phyloP scores from a whole-genome alignment of 371 early-diverging fungal genomes.

The Mucor ambiguus region DNA sequence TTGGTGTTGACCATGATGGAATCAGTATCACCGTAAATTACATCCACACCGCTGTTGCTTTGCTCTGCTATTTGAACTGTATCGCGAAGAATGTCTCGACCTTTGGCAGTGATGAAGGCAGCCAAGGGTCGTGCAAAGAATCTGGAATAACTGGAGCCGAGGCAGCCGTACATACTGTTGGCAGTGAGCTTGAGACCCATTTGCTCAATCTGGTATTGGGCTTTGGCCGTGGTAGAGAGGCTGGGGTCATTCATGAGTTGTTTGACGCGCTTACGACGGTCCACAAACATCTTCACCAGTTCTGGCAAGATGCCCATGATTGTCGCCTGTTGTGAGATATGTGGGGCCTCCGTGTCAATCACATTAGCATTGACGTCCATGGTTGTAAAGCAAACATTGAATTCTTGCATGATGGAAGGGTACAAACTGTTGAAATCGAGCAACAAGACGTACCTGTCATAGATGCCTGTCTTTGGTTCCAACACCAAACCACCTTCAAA shows the following conservation, averaged over 20 bases:
- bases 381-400: slow-evolving; percentile 99
- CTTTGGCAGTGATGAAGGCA: slow-evolving; percentile 93
- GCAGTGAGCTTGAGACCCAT: slow-evolving; percentile 98
- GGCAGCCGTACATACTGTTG: slow-evolving; percentile 99
- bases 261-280: slow-evolving; percentile 92
- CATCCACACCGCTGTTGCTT: slow-evolving; percentile 69
- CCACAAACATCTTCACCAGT: slow-evolving; percentile 88
- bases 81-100: slow-evolving; percentile 93
- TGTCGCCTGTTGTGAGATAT: slow-evolving; percentile 40
- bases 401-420: slow-evolving; percentile 99
- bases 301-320: slow-evolving; percentile 88
- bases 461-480: slow-evolving; percentile 95
- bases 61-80: slow-evolving; percentile 85
- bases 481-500: slow-evolving; percentile 99
- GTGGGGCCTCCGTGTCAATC: slow-evolving; percentile 79
- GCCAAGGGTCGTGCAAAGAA: slow-evolving; percentile 97
- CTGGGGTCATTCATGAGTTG: slow-evolving; percentile 73
- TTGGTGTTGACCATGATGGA: slow-evolving; percentile 98
- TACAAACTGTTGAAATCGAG: slow-evolving; percentile 99
- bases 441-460: slow-evolving; percentile 92
- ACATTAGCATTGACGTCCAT: slow-evolving; percentile 46
- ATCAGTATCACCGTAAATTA: slow-evolving; percentile 99
- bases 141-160: slow-evolving; percentile 91
- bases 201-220: slow-evolving; percentile 86
- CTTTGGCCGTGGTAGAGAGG: background rate